Percentiles rank a stretch among this genome's conserved stretches.
Conservation (phyloP, 2,329 filamentous ascomycete species). For the Fusarium compactum region DNA sequence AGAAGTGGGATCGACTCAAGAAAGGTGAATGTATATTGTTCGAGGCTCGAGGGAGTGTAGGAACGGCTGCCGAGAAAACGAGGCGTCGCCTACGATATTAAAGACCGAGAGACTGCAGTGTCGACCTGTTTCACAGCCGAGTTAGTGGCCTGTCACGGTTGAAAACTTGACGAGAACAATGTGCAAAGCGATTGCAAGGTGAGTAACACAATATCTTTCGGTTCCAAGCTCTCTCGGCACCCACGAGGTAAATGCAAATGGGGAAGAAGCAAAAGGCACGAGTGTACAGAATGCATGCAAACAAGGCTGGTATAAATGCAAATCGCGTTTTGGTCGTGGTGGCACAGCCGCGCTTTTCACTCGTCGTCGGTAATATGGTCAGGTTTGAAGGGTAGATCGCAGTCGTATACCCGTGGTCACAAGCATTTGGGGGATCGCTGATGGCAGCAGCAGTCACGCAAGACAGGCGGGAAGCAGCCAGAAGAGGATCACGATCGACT, state of each 20-base stretch:
- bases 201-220: conserved; percentile 10
- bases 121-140: conserved; percentile 41
- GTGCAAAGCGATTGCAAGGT: conserved; percentile 18
- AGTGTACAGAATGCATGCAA: conserved; percentile 7
- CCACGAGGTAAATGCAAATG: conserved; percentile 9
- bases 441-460: conserved; percentile 45
- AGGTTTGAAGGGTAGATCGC: conserved; percentile 21
- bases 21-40: conserved; percentile 10
- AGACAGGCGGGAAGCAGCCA: conserved; percentile 33
- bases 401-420: conserved; percentile 40
- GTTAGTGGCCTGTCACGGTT: conserved; percentile 37
- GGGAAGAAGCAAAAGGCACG: conserved; percentile 1
- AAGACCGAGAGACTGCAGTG: conserved; percentile 29
- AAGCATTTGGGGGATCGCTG: conserved; percentile 39
- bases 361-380: conserved; percentile 23
- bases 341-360: conserved; percentile 36
- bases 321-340: conserved; percentile 27
- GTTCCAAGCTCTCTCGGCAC: conserved; percentile 9
- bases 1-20: conserved; percentile 17
- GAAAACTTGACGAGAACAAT: conserved; percentile 17
- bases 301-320: conserved; percentile 19
- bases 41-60: conserved; percentile 15
- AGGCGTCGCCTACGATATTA: conserved; percentile 31
- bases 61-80: conserved; percentile 7
- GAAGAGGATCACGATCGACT: conserved; percentile 14